Evolutionary conservation across 495 filamentous ascomycete genomes (phyloP).

Genomic region (Amniculicola lignicola): DNA sequence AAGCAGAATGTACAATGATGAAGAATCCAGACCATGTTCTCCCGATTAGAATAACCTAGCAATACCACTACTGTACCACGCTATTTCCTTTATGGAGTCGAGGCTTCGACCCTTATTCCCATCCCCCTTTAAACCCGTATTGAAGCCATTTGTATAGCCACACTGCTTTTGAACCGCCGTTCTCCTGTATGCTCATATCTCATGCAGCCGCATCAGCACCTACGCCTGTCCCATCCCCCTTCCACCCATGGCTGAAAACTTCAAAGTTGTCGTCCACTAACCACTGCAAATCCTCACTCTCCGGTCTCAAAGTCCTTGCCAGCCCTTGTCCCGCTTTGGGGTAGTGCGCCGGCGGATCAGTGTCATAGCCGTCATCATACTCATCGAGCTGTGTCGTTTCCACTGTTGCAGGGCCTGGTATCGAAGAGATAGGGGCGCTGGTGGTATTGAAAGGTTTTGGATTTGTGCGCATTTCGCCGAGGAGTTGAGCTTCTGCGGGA

Average conservation of each 20-base stretch:
- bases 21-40: too few relatives aligned
- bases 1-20: too few relatives aligned
- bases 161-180: too few relatives aligned
- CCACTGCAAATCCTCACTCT: conserved; percentile 42
- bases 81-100: too few relatives aligned
- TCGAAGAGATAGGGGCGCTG: not conserved
- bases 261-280: conserved; percentile 43
- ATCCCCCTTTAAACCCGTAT: too few relatives aligned
- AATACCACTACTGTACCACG: too few relatives aligned
- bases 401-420: not conserved
- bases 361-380: conserved; percentile 36
- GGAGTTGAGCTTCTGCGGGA: conserved; percentile 34
- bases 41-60: too few relatives aligned
- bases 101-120: too few relatives aligned
- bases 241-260: conserved; percentile 41
- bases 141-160: too few relatives aligned
- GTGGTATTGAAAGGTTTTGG: conserved; percentile 6
- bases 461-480: conserved; percentile 4
- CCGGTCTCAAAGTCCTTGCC: conserved; percentile 38
- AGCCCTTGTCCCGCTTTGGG: conserved; percentile 43
- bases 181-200: too few relatives aligned
- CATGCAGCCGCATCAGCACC: conserved; percentile 25
- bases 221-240: conserved; percentile 27
- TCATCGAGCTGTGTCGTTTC: conserved; percentile 11
- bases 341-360: conserved; percentile 41